Base-by-base conservation (phyloP, 2,329 filamentous ascomycete genomes). In the Aspergillus piperis region DNA sequence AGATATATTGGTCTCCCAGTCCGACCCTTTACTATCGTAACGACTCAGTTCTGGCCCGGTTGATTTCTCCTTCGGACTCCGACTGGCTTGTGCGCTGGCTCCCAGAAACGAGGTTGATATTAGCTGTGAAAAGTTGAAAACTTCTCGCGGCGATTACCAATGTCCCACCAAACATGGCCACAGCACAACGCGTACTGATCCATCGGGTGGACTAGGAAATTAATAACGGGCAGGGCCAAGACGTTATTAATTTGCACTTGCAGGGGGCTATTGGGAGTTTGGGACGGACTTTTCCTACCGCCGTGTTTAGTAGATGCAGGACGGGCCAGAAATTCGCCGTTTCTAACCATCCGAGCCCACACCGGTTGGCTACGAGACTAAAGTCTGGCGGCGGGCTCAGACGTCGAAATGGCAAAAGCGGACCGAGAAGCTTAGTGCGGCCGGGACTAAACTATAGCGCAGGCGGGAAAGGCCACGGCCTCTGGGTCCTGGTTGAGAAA, bases 101-200 rank as follows among this genome's bases (percentile, higher is more conserved):
- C 25, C 6, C 47, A 10, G 6, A 17, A 15, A 30, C 10, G 47
- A 50, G 47, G 47, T 50, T 50, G 47, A 50, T 32, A 17, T 32
- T 50, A 50, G 47, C 25, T 50, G 47, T 30, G 25, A 36, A 15
- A 30, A 32, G 25, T 7, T 7, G n/a, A 21, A 17, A 44, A 21
- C n/a, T 30, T 17, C 47, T 50, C n/a, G 47, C 25, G 17, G 8
- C 5, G 15, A 50, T 27, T 32, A 50, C 15, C 47, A 50, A 19
- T n/a, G 25, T 3, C 47, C 6, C 25, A 10, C 25, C 23, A 15
- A 17, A 6, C 2, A 10, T n/a, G 25, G 47, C 27, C 47, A 50
- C 47, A 30, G 25, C 25, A 32, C 47, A 55, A 47, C 39, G 53
- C 53, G 42, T 55, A 55, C 42, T 55, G 53, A 55, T 55, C 53